Conservation (phyloP, 768 basidiomycete species). For the Heimioporus sp. region DNA sequence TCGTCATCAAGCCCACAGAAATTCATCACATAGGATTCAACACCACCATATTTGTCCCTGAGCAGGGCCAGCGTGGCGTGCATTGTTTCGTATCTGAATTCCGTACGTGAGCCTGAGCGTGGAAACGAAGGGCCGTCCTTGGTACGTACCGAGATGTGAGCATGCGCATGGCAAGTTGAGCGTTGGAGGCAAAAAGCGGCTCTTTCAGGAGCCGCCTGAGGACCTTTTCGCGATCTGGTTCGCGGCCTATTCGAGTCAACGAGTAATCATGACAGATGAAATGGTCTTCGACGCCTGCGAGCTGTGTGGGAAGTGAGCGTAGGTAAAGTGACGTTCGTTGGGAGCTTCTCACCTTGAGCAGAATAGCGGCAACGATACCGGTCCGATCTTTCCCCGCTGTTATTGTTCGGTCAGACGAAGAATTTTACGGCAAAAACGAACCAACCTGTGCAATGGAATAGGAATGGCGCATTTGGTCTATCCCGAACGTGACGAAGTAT, state of each 20-base stretch:
- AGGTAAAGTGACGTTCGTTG: not conserved
- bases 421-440: not conserved
- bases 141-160: constrained; percentile 65
- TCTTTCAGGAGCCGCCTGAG: constrained; percentile 67
- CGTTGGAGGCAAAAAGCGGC: constrained; percentile 70
- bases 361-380: constrained; percentile 68
- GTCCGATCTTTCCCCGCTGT: constrained; percentile 82
- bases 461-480: constrained; percentile 55
- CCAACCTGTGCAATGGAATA: constrained; percentile 78
- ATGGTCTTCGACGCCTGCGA: constrained; percentile 69
- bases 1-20: constrained; percentile 58
- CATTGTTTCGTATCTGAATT: constrained; percentile 72
- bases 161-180: constrained; percentile 79
- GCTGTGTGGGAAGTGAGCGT: constrained; percentile 37
- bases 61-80: constrained; percentile 62
- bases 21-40: constrained; percentile 56
- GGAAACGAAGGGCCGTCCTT: not conserved
- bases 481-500: constrained; percentile 76
- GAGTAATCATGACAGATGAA: constrained; percentile 72
- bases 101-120: not conserved
- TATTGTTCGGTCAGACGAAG: not conserved
- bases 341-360: constrained; percentile 53
- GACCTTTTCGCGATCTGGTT: constrained; percentile 70
- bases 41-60: constrained; percentile 64
- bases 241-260: constrained; percentile 74